phyloP scores from a whole-genome alignment of 2,329 filamentous ascomycete genomes.

The Rutstroemia sp. region DNA sequence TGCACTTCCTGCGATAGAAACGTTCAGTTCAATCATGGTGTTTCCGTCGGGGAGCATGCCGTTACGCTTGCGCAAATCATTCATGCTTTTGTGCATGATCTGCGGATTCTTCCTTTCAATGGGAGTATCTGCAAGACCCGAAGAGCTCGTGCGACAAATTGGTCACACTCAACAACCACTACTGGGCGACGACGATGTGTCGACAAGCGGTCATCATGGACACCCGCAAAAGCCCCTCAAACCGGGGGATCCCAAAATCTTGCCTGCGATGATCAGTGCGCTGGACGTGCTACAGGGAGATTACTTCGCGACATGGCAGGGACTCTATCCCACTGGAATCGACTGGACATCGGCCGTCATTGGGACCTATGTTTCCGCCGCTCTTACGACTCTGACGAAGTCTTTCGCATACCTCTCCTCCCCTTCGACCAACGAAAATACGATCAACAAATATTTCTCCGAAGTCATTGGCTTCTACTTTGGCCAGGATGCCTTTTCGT shows the following conservation, averaged over 20 bases:
- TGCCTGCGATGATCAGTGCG: slow-evolving; percentile 41
- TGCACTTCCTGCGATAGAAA: not conserved
- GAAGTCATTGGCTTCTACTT: slow-evolving; percentile 76
- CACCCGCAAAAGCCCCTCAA: slow-evolving; percentile 1
- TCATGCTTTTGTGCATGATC: not conserved
- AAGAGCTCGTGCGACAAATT: slow-evolving; percentile 1
- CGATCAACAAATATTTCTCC: slow-evolving; percentile 76
- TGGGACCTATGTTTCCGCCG: slow-evolving; percentile 64
- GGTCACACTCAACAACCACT: slow-evolving; percentile 3
- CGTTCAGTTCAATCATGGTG: not conserved
- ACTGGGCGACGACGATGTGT: not conserved
- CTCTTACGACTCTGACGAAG: slow-evolving; percentile 62
- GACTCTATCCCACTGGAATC: slow-evolving; percentile 77
- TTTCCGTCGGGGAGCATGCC: not conserved
- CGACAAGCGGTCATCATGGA: not conserved
- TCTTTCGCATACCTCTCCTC: slow-evolving; percentile 41
- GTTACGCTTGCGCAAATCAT: not conserved
- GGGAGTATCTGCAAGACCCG: not conserved
- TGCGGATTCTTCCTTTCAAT: not conserved
- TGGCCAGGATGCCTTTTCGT: slow-evolving; percentile 69
- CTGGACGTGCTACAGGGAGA: slow-evolving; percentile 68
- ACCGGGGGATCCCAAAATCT: slow-evolving; percentile 7
- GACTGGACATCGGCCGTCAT: slow-evolving; percentile 91
- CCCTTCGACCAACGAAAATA: slow-evolving; percentile 51
- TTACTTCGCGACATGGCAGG: slow-evolving; percentile 71